Base-by-base conservation (phyloP, 805 yeast species). In the Cyberlindnera americana region DNA sequence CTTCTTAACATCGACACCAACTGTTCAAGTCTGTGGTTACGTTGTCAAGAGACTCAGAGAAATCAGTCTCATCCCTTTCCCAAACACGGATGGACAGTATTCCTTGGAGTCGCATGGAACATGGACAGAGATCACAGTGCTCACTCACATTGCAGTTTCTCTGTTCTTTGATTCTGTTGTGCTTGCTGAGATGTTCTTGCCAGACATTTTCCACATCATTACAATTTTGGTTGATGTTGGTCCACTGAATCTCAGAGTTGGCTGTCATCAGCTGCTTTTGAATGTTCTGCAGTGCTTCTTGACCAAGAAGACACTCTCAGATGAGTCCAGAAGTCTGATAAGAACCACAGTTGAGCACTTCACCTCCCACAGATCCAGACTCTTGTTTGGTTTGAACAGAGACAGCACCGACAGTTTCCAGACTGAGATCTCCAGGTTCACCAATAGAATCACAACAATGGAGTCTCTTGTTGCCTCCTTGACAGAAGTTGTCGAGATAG, bases 251-350 rank as follows among this genome's bases (percentile, higher is more conserved):
- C 70, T 87, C 46, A 77, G 95, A 39, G 59, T 61, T 14, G 78
- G 68, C 26, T 64, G 85, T 27, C 80, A 82, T 49, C 78, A 77
- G 44, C 59, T 86, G 30, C 59, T 82, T 15, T 69, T 80, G 53
- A 83, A 86, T 51, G 69, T 83, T 2, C 70, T 86, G 31, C 93
- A 84, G 50, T 75, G 93, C 0, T 76, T 82, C 48, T 64, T 78
- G 12, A 71, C 78, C 15, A 79, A 75, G 43, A 78, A 78, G 2
- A 64, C 66, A 17, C 57, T 83, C n/a, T 57, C 76, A 1, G 57
- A 50, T 3, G 56, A 56, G 4, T 66, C 66, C 25, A 65, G 64
- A 42, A 49, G 54, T 2, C 57, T 66, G 10, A 67, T 86, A 16
- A 70, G 71, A 36, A 62, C 65, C 1, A 69, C 80, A 3, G 71